Conservation (phyloP, 176 grass and related monocot species). For the Ensete glaucum region DNA sequence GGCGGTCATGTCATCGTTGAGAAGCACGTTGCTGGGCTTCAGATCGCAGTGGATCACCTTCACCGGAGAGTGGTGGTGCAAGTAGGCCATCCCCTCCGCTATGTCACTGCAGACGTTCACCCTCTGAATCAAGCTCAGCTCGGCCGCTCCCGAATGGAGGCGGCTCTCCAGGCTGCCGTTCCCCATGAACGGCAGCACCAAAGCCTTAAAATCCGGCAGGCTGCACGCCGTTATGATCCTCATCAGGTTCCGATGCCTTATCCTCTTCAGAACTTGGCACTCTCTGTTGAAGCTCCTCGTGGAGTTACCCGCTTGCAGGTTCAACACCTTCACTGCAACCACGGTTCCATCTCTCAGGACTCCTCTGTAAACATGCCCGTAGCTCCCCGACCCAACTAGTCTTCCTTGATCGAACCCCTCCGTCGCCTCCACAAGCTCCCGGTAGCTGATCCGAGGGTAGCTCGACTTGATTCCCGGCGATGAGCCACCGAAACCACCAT, state of each 20-base stretch:
- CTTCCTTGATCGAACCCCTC: constrained; percentile 51
- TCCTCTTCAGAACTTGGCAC: constrained; percentile 89
- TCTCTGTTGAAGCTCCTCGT: constrained; percentile 86
- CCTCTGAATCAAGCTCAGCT: constrained; percentile 57
- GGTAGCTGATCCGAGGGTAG: constrained; percentile 72
- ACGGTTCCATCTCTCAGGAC: constrained; percentile 52
- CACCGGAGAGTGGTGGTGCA: constrained; percentile 39
- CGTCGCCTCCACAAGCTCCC: constrained; percentile 61
- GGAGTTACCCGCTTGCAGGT: constrained; percentile 71
- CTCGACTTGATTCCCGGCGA: constrained; percentile 63
- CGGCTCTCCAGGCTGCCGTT: constrained; percentile 84
- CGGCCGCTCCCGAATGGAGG: constrained; percentile 38
- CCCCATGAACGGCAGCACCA: constrained; percentile 92
- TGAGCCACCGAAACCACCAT: constrained; percentile 26
- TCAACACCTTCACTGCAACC: constrained; percentile 86
- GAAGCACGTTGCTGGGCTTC: constrained; percentile 50
- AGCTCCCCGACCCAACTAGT: constrained; percentile 69
- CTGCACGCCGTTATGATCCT: constrained; percentile 83
- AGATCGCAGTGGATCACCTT: constrained; percentile 43
- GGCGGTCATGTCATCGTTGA: constrained; percentile 42
- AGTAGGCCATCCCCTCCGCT: constrained; percentile 31
- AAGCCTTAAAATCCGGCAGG: constrained; percentile 82
- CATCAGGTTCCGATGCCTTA: constrained; percentile 90
- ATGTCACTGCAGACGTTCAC: constrained; percentile 33
- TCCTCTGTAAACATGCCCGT: constrained; percentile 64